A percentile compares a stretch with the other conserved stretches of the same genome.
Conservation (phyloP, 768 basidiomycete genomes). For the Xerocomus potaroensis region DNA sequence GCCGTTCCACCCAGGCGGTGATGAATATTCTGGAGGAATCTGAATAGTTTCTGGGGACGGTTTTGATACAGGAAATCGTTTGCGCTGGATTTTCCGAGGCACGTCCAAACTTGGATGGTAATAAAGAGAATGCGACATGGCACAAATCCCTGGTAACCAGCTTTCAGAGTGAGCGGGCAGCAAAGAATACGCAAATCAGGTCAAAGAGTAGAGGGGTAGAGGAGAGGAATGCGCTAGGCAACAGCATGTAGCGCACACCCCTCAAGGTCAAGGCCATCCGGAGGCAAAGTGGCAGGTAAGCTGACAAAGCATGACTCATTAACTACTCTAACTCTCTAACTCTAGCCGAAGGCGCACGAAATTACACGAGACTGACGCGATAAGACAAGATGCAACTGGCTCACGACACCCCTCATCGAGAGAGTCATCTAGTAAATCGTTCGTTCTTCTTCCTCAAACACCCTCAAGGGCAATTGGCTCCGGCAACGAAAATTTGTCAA, state of each 20-base stretch:
- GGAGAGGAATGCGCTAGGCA: slow-evolving; percentile 1
- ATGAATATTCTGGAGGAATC: slow-evolving; percentile 62
- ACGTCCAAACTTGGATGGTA: slow-evolving; percentile 7
- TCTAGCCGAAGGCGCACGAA: background rate
- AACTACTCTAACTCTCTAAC: too few relatives aligned
- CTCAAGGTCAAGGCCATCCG: too few relatives aligned
- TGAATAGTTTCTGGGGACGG: slow-evolving; percentile 65
- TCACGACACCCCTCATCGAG: background rate
- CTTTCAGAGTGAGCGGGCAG: slow-evolving; percentile 11
- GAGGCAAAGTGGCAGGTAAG: background rate
- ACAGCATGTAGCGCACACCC: slow-evolving; percentile 4
- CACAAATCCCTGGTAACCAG: background rate
- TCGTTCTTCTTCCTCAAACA: slow-evolving; percentile 14
- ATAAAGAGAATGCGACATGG: slow-evolving; percentile 18
- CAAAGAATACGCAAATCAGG: background rate
- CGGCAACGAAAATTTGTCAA: slow-evolving; percentile 35
- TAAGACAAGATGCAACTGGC: background rate
- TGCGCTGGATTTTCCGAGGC: slow-evolving; percentile 44
- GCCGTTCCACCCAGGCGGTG: slow-evolving; percentile 27
- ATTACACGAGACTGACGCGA: background rate
- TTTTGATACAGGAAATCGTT: slow-evolving; percentile 51
- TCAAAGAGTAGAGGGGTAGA: slow-evolving; percentile 8
- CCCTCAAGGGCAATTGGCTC: slow-evolving; percentile 23
- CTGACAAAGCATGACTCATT: slow-evolving; percentile 25
- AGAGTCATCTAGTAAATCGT: too few relatives aligned